These are phyloP conservation scores for Anacardium occidentale DNA, from an alignment of 345 rosid species.

Conservation along the genomic window DNA sequence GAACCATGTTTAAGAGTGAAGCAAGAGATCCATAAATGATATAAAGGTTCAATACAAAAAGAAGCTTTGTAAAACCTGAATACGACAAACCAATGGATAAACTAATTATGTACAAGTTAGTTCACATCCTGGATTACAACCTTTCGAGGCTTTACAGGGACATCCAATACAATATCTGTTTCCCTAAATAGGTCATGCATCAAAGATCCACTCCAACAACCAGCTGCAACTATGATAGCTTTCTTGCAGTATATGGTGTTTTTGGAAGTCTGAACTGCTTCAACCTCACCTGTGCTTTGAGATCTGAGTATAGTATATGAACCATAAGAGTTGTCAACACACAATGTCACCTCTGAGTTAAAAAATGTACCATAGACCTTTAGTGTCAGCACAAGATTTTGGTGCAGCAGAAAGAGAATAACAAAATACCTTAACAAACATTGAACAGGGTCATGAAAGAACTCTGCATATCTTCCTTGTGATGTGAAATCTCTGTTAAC, in stretches of 20 bases:
- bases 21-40: not conserved
- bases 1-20: not conserved
- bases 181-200: slow-evolving; percentile 53
- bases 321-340: slow-evolving; percentile 9
- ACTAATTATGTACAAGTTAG: not conserved
- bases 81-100: not conserved
- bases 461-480: slow-evolving; percentile 80
- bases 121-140: slow-evolving; percentile 31
- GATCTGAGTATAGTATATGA: slow-evolving; percentile 37
- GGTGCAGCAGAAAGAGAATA: slow-evolving; percentile 5
- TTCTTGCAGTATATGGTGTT: slow-evolving; percentile 57
- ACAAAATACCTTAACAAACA: slow-evolving; percentile 54
- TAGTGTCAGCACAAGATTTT: not conserved
- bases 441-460: slow-evolving; percentile 70
- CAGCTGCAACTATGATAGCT: slow-evolving; percentile 77
- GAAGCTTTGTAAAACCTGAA: not conserved
- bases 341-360: not conserved
- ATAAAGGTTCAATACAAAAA: not conserved
- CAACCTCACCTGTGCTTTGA: slow-evolving; percentile 44
- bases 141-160: slow-evolving; percentile 90
- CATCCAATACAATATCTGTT: slow-evolving; percentile 38
- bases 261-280: slow-evolving; percentile 64
- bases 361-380: not conserved
- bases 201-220: slow-evolving; percentile 87
- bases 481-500: slow-evolving; percentile 56